Base-by-base conservation (phyloP, 2,329 filamentous ascomycete species). In the Colletotrichum sp. region DNA sequence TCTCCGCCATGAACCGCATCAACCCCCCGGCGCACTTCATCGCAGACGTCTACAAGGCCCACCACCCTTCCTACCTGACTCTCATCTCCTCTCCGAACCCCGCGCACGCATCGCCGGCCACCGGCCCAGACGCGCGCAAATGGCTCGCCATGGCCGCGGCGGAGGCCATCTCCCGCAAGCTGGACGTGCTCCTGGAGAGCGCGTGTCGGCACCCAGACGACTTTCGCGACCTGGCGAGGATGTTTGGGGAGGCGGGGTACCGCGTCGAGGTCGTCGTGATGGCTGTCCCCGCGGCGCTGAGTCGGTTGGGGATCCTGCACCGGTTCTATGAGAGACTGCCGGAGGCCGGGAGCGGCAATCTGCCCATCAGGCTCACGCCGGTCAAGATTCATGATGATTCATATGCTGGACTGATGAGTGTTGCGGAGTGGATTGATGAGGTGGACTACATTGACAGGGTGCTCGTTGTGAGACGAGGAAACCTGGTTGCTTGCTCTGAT, bases 11-110 rank as follows among this genome's bases (percentile, higher is more conserved):
- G 30, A 34, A 59, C 21, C 34, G 68, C 16, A 65, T 76, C 63
- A 57, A 74, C 68, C 18, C 68, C 21, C 74, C 81, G 18, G 83
- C 83, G 21, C 87, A 89, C 81, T 84, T 89, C 77, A 85, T 89
- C 71, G 87, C 87, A 70, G 87, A 89, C 83, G 86, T 85, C 26
- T 88, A 87, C 84, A 89, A 89, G 78, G 84, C 84, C 6, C 86
- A 88, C 81, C 87, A 89, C 80, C 87, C 87, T 0, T 75, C 81
- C 21, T 88, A 87, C 80, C 34, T 77, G 16, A n/a, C 68, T 4
- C 81, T 86, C 30, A 76, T 85, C 21, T 71, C 78, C 2, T 75
- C 74, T 12, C 78, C 78, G 4, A 75, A 79, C 16, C 83, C 85
- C 6, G 76, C 80, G 4, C 81, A 86, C 21, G 86, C 87, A 4